Evolutionary conservation across 176 grass and related monocot species (phyloP).

Genomic region (sorghum (Sorghum bicolor)): DNA sequence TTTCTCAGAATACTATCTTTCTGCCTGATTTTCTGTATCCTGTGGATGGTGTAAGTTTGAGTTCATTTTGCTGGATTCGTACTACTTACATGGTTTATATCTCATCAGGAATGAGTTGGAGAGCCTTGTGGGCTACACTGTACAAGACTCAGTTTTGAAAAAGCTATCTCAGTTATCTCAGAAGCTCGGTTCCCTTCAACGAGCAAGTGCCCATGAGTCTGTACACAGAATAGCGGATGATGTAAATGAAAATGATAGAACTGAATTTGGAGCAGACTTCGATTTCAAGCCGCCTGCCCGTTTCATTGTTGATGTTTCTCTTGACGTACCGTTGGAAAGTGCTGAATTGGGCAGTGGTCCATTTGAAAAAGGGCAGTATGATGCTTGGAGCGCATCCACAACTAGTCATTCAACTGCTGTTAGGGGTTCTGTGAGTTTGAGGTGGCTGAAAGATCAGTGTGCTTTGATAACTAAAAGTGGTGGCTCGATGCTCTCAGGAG

Average conservation of each 20-base stretch:
- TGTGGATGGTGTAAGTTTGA: background rate
- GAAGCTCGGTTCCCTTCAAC: constrained; percentile 59
- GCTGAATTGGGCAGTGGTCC: constrained; percentile 17
- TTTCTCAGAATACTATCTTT: constrained; percentile 6
- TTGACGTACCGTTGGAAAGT: constrained; percentile 33
- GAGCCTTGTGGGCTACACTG: constrained; percentile 63
- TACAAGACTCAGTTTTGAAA: constrained; percentile 44
- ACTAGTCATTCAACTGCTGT: constrained; percentile 40
- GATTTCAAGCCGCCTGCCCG: constrained; percentile 74
- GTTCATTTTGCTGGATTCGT: constrained; percentile 3
- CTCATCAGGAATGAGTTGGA: constrained; percentile 66
- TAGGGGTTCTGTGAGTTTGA: constrained; percentile 57
- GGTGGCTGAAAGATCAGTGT: constrained; percentile 86
- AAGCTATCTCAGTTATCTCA: constrained; percentile 66
- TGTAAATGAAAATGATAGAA: constrained; percentile 31
- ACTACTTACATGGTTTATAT: constrained; percentile 14
- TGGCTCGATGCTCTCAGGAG: constrained; percentile 73
- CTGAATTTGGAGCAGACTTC: constrained; percentile 86
- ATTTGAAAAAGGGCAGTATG: constrained; percentile 39
- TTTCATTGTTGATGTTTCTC: constrained; percentile 70
- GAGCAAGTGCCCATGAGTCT: constrained; percentile 21
- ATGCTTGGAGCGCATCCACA: constrained; percentile 24
- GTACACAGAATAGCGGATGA: constrained; percentile 16
- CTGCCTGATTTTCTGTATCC: background rate
- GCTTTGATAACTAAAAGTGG: constrained; percentile 59